phyloP scores from a whole-genome alignment of 148 eudicot species.

The Simmondsia chinensis region DNA sequence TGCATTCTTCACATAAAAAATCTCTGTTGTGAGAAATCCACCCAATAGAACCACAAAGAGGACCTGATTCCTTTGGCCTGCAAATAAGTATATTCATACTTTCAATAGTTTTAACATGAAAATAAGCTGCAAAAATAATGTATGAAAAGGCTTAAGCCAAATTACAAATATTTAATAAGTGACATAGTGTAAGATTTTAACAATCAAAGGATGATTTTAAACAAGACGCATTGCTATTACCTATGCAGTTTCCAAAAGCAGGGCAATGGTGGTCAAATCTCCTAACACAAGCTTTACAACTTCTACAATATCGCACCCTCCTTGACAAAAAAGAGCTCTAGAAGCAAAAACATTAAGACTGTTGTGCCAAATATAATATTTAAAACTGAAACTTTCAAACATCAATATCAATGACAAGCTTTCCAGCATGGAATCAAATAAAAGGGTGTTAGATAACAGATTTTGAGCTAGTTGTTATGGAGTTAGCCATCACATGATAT shows the following conservation, averaged over 20 bases:
- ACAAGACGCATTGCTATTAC: constrained; percentile 24
- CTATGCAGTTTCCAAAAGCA: constrained; percentile 88
- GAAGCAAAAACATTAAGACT: constrained; percentile 3
- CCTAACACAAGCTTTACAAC: constrained; percentile 54
- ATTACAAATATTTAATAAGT: neutral
- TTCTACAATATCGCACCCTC: constrained; percentile 64
- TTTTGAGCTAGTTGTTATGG: too few relatives aligned
- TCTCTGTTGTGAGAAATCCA: constrained; percentile 48
- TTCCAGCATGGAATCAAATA: too few relatives aligned
- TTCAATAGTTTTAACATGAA: neutral
- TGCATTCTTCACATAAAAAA: constrained; percentile 35
- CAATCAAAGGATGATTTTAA: neutral
- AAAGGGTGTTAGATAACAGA: too few relatives aligned
- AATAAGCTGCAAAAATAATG: neutral
- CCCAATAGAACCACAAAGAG: constrained; percentile 47
- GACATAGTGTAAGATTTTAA: neutral
- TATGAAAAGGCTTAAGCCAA: neutral
- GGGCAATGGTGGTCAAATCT: constrained; percentile 94
- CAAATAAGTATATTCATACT: constrained; percentile 8
- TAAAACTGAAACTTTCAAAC: neutral
- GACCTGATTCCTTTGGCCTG: constrained; percentile 52
- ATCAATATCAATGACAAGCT: neutral
- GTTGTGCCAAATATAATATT: too few relatives aligned
- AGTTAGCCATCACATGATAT: too few relatives aligned
- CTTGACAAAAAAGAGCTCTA: constrained; percentile 25